These are phyloP conservation scores for Paracorniculantispora psalliotae DNA, from an alignment of 2,329 filamentous ascomycete genomes.

Conservation along the genomic window DNA sequence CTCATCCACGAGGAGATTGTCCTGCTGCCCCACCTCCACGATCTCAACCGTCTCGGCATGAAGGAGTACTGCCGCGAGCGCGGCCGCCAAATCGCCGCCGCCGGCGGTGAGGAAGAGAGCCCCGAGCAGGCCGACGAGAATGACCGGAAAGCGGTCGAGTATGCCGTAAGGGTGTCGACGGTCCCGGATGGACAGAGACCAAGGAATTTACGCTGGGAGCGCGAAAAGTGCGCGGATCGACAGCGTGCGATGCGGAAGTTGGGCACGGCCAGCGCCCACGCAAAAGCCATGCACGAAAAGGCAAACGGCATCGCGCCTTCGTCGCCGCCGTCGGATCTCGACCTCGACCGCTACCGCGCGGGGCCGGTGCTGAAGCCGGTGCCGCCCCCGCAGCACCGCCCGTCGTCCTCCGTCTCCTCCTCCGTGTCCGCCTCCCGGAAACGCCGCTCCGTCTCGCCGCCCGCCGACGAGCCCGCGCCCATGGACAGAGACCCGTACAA, in stretches of 20 bases:
- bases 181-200: conserved; percentile 2
- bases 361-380: conserved; percentile 1
- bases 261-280: conserved; percentile 3
- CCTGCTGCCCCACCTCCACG: conserved; percentile 7
- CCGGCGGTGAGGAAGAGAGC: neutral
- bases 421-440: neutral
- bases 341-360: neutral
- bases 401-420: neutral
- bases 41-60: conserved; percentile 12
- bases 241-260: conserved; percentile 9
- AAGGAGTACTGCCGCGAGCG: conserved; percentile 14
- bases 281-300: conserved; percentile 10
- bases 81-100: neutral
- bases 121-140: conserved; percentile 10
- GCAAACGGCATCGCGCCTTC: conserved; percentile 2
- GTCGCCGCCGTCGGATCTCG: conserved; percentile 1
- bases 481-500: conserved; percentile 5
- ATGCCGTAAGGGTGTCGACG: neutral
- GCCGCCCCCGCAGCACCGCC: conserved; percentile 6
- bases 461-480: neutral
- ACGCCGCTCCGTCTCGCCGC: conserved; percentile 6
- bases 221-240: conserved; percentile 11
- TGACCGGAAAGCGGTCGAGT: conserved; percentile 12
- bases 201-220: conserved; percentile 12
- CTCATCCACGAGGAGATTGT: conserved; percentile 11